These are phyloP conservation scores for Stephania japonica DNA, from an alignment of 164 flowering plant species.

Conservation along the genomic window DNA sequence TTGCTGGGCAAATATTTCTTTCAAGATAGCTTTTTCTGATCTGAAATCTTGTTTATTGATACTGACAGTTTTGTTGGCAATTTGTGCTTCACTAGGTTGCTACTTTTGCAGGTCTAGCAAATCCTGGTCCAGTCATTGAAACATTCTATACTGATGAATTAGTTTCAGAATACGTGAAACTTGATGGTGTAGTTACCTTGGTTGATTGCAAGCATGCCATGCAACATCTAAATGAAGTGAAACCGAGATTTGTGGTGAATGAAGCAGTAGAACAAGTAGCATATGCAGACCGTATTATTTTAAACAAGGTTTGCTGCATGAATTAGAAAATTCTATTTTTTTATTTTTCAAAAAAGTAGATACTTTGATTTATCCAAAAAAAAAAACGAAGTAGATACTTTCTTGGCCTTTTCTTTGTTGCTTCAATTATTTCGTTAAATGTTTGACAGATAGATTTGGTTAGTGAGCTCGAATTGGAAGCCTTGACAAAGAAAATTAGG, in stretches of 20 bases:
- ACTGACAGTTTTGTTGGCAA: neutral
- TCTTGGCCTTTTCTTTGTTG: neutral
- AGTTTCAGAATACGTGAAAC: constrained; percentile 71
- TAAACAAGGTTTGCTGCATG: constrained; percentile 62
- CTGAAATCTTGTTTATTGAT: neutral
- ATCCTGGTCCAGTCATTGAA: constrained; percentile 97
- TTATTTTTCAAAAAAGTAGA: neutral
- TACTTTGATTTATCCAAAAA: no score
- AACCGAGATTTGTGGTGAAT: constrained; percentile 95
- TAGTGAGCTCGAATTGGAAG: constrained; percentile 51
- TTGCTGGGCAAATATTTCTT: neutral
- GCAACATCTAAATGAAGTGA: constrained; percentile 80
- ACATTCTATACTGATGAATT: constrained; percentile 83
- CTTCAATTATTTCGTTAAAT: neutral
- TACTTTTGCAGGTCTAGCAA: constrained; percentile 78
- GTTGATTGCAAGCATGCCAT: constrained; percentile 92
- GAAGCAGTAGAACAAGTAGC: constrained; percentile 98
- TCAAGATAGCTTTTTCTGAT: neutral
- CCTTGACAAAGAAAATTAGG: constrained; percentile 57
- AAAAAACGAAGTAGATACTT: neutral
- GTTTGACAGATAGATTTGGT: constrained; percentile 78
- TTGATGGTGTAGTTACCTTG: constrained; percentile 96
- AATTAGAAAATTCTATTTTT: neutral
- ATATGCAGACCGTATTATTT: constrained; percentile 89
- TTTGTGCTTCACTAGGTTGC: neutral